phyloP scores from a whole-genome alignment of 768 basidiomycete species.

The Russula olivacea region DNA sequence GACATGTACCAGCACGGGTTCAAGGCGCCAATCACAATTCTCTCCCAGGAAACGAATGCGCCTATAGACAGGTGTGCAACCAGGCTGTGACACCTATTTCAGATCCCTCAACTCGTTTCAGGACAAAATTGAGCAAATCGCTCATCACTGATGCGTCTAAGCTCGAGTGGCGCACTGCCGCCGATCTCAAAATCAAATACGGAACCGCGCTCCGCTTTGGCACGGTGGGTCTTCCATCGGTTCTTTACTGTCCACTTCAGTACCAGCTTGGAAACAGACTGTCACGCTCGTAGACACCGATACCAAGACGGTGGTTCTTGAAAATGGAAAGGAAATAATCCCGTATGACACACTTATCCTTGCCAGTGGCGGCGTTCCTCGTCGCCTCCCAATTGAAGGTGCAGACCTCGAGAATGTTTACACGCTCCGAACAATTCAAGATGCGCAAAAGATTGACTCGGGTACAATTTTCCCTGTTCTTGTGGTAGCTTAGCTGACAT shows the following conservation, averaged over 20 bases:
- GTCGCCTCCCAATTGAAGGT: conserved; percentile 71
- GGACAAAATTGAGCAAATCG: conserved; percentile 86
- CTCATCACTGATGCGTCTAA: conserved; percentile 75
- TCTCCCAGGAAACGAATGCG: conserved; percentile 71
- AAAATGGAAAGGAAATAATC: conserved; percentile 51
- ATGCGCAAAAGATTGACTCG: conserved; percentile 65
- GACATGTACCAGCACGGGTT: conserved; percentile 56
- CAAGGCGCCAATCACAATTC: conserved; percentile 65
- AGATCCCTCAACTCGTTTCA: conserved; percentile 28
- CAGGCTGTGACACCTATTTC: conserved; percentile 1
- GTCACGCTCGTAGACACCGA: conserved; percentile 65
- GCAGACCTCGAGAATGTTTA: conserved; percentile 69
- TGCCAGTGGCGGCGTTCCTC: conserved; percentile 69
- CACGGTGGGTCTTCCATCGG: conserved; percentile 37
- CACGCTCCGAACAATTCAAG: conserved; percentile 63
- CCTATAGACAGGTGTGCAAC: conserved; percentile 71
- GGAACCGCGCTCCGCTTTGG: conserved; percentile 59
- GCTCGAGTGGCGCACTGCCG: conserved; percentile 63
- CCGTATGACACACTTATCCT: conserved; percentile 75
- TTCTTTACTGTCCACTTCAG: conserved; percentile 1
- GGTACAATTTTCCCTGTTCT: conserved; percentile 37
- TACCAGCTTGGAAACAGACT: conserved; percentile 36
- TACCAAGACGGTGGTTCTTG: conserved; percentile 57
- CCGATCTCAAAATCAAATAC: conserved; percentile 72
- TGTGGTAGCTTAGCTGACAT: neutral